A percentile compares a stretch with the other conserved stretches of the same genome.
phyloP scores from a whole-genome alignment of 768 basidiomycete species.

The Mycena latifolia region DNA sequence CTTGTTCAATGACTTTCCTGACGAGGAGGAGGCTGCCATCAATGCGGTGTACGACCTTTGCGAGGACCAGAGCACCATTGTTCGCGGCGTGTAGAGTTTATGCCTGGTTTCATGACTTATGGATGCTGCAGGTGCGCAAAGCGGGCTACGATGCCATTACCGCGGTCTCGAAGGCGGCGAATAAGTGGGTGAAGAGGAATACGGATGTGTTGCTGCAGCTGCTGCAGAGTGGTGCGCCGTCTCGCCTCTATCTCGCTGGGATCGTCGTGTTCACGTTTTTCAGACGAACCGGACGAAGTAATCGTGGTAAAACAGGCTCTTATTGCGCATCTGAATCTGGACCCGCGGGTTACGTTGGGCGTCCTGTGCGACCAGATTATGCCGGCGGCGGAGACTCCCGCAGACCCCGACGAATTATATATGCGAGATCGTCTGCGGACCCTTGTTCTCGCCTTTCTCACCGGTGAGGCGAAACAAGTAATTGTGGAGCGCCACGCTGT shows the following conservation, averaged over 20 bases:
- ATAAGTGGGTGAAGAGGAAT: conserved; percentile 76
- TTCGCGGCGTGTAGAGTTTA: conserved; percentile 42
- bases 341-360: conserved; percentile 68
- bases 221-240: conserved; percentile 75
- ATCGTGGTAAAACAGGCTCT: conserved; percentile 70
- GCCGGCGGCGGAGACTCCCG: conserved; percentile 58
- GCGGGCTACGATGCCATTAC: conserved; percentile 76
- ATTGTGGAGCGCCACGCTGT: conserved; percentile 60
- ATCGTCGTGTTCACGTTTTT: conserved; percentile 4
- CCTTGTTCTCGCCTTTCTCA: conserved; percentile 72
- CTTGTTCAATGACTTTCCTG: conserved; percentile 77
- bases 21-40: conserved; percentile 80
- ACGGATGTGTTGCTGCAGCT: conserved; percentile 83
- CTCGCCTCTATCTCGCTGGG: not conserved
- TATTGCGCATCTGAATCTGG: conserved; percentile 72
- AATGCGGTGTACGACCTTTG: conserved; percentile 85
- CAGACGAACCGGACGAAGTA: conserved; percentile 78
- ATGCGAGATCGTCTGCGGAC: conserved; percentile 69
- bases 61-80: conserved; percentile 72
- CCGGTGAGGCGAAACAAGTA: conserved; percentile 60
- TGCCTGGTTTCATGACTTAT: conserved; percentile 14
- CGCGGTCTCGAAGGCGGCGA: conserved; percentile 56
- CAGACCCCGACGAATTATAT: conserved; percentile 68
- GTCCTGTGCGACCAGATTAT: conserved; percentile 79
- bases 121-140: conserved; percentile 67